These are phyloP conservation scores for Aspergillus saccharolyticus DNA, from an alignment of 495 filamentous ascomycete species.

Conservation along the genomic window DNA sequence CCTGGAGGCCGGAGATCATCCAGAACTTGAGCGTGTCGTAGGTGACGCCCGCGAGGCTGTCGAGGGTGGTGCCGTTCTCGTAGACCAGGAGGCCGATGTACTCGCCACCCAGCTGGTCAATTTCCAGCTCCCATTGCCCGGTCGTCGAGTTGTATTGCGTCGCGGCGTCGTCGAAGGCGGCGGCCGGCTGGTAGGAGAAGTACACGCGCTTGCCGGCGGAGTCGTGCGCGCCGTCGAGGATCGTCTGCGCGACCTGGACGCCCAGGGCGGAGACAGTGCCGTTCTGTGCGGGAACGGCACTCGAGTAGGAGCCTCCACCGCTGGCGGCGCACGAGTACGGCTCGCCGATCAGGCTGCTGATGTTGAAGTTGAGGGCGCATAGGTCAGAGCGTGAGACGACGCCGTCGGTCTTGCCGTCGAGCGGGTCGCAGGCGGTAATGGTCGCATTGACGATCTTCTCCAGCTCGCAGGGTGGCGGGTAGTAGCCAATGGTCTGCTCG, in stretches of 20 bases:
- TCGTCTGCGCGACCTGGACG: slow-evolving; percentile 34
- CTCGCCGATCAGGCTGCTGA: slow-evolving; percentile 34
- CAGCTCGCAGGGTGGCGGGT: slow-evolving; percentile 70
- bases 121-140: slow-evolving; percentile 30
- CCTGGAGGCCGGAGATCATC: slow-evolving; percentile 29
- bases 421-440: slow-evolving; percentile 45
- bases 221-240: slow-evolving; percentile 42
- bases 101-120: slow-evolving; percentile 34
- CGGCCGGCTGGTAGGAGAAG: slow-evolving; percentile 39
- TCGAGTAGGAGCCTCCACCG: background rate
- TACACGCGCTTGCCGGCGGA: slow-evolving; percentile 41
- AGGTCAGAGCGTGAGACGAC: slow-evolving; percentile 47
- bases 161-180: slow-evolving; percentile 37
- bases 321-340: slow-evolving; percentile 36
- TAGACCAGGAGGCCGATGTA: slow-evolving; percentile 15
- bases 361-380: slow-evolving; percentile 38
- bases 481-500: slow-evolving; percentile 73
- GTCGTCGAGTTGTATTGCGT: slow-evolving; percentile 40
- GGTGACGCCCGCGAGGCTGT: slow-evolving; percentile 39
- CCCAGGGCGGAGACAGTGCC: slow-evolving; percentile 41
- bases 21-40: slow-evolving; percentile 45
- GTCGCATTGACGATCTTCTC: slow-evolving; percentile 69
- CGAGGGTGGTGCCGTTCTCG: slow-evolving; percentile 19
- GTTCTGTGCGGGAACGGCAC: slow-evolving; percentile 33
- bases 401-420: slow-evolving; percentile 47